These are phyloP conservation scores for Populus euphratica DNA, from an alignment of 345 rosid genomes.

Conservation along the genomic window DNA sequence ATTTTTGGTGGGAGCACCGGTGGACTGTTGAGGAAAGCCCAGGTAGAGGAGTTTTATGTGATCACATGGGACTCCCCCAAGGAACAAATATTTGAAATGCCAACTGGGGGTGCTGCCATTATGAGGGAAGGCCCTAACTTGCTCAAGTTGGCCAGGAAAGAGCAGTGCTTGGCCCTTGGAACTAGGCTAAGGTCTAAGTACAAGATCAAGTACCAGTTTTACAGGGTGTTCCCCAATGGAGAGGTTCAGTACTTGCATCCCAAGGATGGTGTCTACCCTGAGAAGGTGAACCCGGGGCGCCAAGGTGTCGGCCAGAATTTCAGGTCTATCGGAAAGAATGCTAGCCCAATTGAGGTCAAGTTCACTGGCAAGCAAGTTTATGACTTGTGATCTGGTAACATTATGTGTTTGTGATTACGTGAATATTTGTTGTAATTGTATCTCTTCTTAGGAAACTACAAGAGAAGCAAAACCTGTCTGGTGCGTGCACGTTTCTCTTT, in stretches of 20 bases:
- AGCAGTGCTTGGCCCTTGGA: constrained; percentile 88
- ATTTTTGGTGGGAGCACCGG: constrained; percentile 91
- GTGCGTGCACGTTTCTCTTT: neutral
- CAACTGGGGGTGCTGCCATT: constrained; percentile 89
- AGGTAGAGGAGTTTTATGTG: constrained; percentile 86
- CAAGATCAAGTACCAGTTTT: constrained; percentile 94
- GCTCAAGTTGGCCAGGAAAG: constrained; percentile 91
- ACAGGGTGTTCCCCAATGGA: constrained; percentile 87
- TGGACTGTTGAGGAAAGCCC: constrained; percentile 74
- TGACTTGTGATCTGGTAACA: constrained; percentile 44
- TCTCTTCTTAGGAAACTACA: neutral
- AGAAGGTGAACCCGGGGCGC: constrained; percentile 85
- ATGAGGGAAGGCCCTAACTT: constrained; percentile 94
- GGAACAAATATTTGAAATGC: constrained; percentile 96
- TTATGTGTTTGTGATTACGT: neutral
- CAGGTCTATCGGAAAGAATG: constrained; percentile 88
- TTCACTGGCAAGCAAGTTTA: constrained; percentile 88
- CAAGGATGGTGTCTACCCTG: constrained; percentile 92
- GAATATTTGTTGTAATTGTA: neutral
- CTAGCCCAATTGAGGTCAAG: constrained; percentile 84
- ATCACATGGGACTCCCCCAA: constrained; percentile 93
- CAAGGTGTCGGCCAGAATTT: constrained; percentile 80
- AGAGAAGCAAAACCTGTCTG: neutral
- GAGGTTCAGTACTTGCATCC: constrained; percentile 96
- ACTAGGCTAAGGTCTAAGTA: constrained; percentile 91